Evolutionary conservation across 2,329 filamentous ascomycete genomes (phyloP).

Genomic region (Tolypocladium tundrense): DNA sequence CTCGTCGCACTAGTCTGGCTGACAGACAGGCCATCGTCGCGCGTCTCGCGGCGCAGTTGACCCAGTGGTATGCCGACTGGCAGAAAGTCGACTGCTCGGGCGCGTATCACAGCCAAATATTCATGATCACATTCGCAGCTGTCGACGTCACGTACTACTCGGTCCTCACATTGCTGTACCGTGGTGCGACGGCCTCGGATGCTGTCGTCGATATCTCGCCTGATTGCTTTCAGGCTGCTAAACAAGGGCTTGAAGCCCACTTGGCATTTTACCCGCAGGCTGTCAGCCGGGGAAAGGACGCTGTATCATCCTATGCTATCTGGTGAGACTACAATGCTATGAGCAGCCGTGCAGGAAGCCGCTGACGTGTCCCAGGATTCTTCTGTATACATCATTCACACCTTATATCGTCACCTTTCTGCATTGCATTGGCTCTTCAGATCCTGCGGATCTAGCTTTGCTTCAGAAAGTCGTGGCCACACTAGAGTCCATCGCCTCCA

Average conservation of each 20-base stretch:
- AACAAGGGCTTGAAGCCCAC: slow-evolving; percentile 8
- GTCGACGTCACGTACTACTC: slow-evolving; percentile 11
- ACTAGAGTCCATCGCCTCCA: not conserved
- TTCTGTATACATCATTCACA: slow-evolving; percentile 11
- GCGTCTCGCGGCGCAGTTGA: slow-evolving; percentile 3
- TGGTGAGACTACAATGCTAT: slow-evolving; percentile 2
- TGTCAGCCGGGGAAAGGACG: slow-evolving; percentile 2
- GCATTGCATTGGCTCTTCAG: slow-evolving; percentile 7
- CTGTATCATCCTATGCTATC: slow-evolving; percentile 9
- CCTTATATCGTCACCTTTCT: slow-evolving; percentile 11
- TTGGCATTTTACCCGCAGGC: slow-evolving; percentile 6
- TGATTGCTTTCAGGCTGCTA: slow-evolving; percentile 9
- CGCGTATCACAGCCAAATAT: slow-evolving; percentile 7
- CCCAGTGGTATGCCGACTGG: slow-evolving; percentile 7
- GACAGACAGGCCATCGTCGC: not conserved
- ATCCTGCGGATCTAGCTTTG: slow-evolving; percentile 4
- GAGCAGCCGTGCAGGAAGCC: not conserved
- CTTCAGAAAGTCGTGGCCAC: not conserved
- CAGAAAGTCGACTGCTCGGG: slow-evolving; percentile 4
- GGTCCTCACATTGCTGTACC: slow-evolving; percentile 8
- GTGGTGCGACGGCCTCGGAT: slow-evolving; percentile 6
- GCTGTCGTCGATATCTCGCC: slow-evolving; percentile 5
- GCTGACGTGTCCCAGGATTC: slow-evolving; percentile 5
- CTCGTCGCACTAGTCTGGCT: not conserved
- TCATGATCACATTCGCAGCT: slow-evolving; percentile 6